Evolutionary conservation across 1,284 basidiomycete species (phyloP).

Genomic region (Kalmanozyma brasiliensis): DNA sequence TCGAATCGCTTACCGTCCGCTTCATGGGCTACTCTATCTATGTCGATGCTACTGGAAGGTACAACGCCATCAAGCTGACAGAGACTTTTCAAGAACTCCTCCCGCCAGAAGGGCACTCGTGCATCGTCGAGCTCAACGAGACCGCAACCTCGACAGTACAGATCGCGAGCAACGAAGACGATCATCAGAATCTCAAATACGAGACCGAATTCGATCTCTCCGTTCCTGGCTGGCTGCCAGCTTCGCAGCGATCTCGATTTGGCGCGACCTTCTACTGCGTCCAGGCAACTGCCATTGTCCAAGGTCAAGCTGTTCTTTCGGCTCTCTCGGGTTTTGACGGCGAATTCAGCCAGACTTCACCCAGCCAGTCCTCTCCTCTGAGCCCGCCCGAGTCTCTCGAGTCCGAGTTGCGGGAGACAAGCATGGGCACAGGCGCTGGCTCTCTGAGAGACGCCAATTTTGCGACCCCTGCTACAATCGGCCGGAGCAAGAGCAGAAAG

Average conservation of each 20-base stretch:
- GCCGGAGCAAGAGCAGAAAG: conserved; percentile 23
- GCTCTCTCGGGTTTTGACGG: conserved; percentile 23
- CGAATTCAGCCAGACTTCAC: conserved; percentile 1
- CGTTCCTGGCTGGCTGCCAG: conserved; percentile 65
- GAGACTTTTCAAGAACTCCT: conserved; percentile 56
- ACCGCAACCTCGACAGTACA: conserved; percentile 4
- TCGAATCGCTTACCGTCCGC: conserved; percentile 48
- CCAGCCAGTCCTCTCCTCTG: background rate
- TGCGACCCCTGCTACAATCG: background rate
- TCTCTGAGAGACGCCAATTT: conserved; percentile 1
- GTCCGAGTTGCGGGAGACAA: conserved; percentile 14
- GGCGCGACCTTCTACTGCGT: conserved; percentile 65
- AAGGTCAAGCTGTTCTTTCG: conserved; percentile 32
- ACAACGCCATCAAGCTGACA: conserved; percentile 56
- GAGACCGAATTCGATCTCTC: conserved; percentile 65
- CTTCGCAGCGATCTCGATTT: conserved; percentile 58
- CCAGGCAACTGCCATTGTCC: conserved; percentile 48
- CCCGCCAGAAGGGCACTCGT: conserved; percentile 33
- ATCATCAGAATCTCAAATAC: conserved; percentile 39
- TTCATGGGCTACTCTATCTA: conserved; percentile 64
- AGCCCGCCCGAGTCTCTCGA: conserved; percentile 27
- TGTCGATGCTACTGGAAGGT: conserved; percentile 61
- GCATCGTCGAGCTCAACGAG: conserved; percentile 16
- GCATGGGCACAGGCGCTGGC: background rate
- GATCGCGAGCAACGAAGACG: background rate